Conservation (phyloP, 2,329 filamentous ascomycete genomes). For the Arthrobotrys megalospora region DNA sequence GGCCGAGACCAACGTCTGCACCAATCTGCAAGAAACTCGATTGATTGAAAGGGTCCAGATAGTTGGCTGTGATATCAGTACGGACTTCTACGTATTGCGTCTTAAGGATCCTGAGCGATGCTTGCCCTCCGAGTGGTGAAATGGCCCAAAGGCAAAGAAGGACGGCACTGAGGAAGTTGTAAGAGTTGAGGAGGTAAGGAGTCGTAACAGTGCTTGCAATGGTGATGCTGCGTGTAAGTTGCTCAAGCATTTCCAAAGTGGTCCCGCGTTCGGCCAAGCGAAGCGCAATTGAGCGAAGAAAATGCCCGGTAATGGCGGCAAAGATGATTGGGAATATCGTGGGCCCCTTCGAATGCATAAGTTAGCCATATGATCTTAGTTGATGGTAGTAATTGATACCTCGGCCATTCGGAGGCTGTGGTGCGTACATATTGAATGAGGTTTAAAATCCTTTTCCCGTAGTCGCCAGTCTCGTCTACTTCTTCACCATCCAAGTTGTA, state of each 20-base stretch:
- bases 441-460: conserved; percentile 42
- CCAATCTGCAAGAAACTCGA: conserved; percentile 35
- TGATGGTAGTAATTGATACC: too few species aligned
- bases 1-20: conserved; percentile 28
- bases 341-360: conserved; percentile 22
- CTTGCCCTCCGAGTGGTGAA: conserved; percentile 49
- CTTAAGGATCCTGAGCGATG: conserved; percentile 47
- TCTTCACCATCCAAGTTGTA: conserved; percentile 41
- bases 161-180: conserved; percentile 43
- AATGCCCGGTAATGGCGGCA: conserved; percentile 51
- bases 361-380: background rate
- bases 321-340: conserved; percentile 58
- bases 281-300: conserved; percentile 48
- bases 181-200: conserved; percentile 43
- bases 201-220: conserved; percentile 47
- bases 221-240: conserved; percentile 49
- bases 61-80: conserved; percentile 28
- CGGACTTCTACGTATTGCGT: conserved; percentile 36
- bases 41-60: conserved; percentile 55
- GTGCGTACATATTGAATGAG: conserved; percentile 54
- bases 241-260: conserved; percentile 45
- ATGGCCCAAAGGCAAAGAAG: conserved; percentile 48
- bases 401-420: too few species aligned
- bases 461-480: conserved; percentile 43
- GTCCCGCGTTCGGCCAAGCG: conserved; percentile 49